A percentile compares a stretch with the other conserved stretches of the same genome.
phyloP scores from a whole-genome alignment of 2,329 filamentous ascomycete genomes.

The Aureobasidium sp. region DNA sequence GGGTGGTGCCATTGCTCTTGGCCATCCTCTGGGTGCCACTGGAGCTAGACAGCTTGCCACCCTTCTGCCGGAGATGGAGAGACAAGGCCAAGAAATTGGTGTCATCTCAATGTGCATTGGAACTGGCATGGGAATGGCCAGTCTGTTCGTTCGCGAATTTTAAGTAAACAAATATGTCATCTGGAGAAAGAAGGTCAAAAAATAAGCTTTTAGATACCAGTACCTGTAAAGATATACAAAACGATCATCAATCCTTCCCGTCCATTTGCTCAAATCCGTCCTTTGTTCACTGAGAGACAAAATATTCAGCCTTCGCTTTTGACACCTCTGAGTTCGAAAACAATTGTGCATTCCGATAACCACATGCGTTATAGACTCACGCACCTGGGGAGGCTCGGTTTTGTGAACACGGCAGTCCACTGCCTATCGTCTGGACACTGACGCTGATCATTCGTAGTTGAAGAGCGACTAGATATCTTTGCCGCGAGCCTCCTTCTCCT shows the following conservation, averaged over 20 bases:
- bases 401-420: neutral
- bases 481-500: conserved; percentile 19
- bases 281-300: neutral
- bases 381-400: neutral
- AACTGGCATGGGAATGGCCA: conserved; percentile 48
- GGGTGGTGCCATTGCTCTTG: conserved; percentile 88
- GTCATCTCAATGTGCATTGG: conserved; percentile 81
- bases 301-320: neutral
- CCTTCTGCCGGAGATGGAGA: conserved; percentile 60
- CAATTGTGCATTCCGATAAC: neutral
- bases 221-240: neutral
- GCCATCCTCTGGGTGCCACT: conserved; percentile 85
- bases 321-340: neutral
- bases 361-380: neutral
- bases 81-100: conserved; percentile 65
- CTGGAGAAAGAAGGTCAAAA: neutral
- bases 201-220: neutral
- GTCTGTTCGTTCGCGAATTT: conserved; percentile 43
- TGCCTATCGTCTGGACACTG: neutral
- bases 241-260: neutral
- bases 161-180: too few relatives aligned
- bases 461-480: neutral
- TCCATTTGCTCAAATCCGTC: neutral
- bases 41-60: conserved; percentile 75
- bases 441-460: neutral